Percentiles rank a stretch among this genome's conserved stretches.
phyloP scores from a whole-genome alignment of 306 rosid genomes.

The Neltuma alba region DNA sequence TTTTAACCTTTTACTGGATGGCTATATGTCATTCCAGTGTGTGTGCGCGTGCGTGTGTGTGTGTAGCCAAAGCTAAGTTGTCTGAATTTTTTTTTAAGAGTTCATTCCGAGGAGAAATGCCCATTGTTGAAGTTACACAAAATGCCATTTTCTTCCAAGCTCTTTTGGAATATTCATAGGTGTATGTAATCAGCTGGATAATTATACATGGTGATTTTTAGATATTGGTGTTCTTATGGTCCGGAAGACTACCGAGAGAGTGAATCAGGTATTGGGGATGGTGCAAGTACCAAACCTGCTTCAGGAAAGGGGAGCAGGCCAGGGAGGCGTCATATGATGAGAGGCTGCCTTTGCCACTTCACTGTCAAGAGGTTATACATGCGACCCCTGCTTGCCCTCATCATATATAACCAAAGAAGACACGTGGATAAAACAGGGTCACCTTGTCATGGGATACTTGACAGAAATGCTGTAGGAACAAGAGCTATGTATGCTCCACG shows the following conservation, averaged over 20 bases:
- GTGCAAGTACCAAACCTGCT: slow-evolving; percentile 57
- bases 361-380: slow-evolving; percentile 75
- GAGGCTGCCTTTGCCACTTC: slow-evolving; percentile 86
- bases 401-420: slow-evolving; percentile 72
- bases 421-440: slow-evolving; percentile 75
- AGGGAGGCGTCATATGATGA: slow-evolving; percentile 88
- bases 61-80: not conserved
- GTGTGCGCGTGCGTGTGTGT: not conserved
- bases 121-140: not conserved
- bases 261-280: slow-evolving; percentile 46
- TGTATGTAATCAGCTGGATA: slow-evolving; percentile 11
- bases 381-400: slow-evolving; percentile 64
- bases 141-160: not conserved
- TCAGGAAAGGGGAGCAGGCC: slow-evolving; percentile 90
- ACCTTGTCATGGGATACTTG: slow-evolving; percentile 83
- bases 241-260: slow-evolving; percentile 79
- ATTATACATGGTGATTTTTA: slow-evolving; percentile 34
- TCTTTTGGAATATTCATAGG: slow-evolving; percentile 14
- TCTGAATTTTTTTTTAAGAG: not conserved
- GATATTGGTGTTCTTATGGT: slow-evolving; percentile 92
- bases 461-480: slow-evolving; percentile 77
- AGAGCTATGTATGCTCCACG: slow-evolving; percentile 89
- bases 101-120: not conserved
- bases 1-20: not conserved
- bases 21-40: not conserved